Evolutionary conservation across 331 rosid genomes (phyloP).

Genomic region (Cydonia oblonga): DNA sequence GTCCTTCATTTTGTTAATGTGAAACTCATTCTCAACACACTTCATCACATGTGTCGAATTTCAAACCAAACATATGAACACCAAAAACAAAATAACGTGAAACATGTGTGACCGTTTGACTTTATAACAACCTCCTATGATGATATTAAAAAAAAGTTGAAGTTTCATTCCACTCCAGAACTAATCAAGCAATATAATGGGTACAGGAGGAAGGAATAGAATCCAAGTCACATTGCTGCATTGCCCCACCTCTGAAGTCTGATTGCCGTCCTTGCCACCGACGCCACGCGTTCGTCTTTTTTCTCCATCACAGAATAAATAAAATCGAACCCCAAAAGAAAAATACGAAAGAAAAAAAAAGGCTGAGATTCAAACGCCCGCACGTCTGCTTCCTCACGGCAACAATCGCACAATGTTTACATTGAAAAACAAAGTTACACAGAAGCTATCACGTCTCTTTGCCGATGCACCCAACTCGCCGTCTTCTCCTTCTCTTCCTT

Average conservation of each 20-base stretch:
- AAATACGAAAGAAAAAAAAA: background rate
- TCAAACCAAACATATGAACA: no score
- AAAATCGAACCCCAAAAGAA: background rate
- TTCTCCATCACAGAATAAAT: background rate
- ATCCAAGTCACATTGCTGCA: background rate
- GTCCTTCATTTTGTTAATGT: no score
- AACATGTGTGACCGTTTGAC: no score
- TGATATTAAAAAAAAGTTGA: no score
- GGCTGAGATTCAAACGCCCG: background rate
- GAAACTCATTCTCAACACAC: no score
- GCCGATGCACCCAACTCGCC: slow-evolving; percentile 33
- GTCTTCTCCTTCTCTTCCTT: slow-evolving; percentile 10
- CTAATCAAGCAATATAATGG: no score
- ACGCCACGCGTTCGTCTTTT: slow-evolving; percentile 6
- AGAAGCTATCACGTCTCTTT: slow-evolving; percentile 52
- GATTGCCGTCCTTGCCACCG: slow-evolving; percentile 17
- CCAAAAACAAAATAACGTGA: no score
- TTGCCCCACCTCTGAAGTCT: slow-evolving; percentile 12
- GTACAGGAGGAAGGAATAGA: no score
- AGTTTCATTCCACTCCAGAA: no score
- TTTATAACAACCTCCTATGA: no score
- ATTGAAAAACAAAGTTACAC: slow-evolving; percentile 54
- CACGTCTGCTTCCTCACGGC: background rate
- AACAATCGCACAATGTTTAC: slow-evolving; percentile 33
- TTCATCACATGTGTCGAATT: no score